Evolutionary conservation across 2,329 filamentous ascomycete genomes (phyloP), one percentile per base, ranked within the genome.

Genomic region (Ophiosphaerella narmari): DNA sequence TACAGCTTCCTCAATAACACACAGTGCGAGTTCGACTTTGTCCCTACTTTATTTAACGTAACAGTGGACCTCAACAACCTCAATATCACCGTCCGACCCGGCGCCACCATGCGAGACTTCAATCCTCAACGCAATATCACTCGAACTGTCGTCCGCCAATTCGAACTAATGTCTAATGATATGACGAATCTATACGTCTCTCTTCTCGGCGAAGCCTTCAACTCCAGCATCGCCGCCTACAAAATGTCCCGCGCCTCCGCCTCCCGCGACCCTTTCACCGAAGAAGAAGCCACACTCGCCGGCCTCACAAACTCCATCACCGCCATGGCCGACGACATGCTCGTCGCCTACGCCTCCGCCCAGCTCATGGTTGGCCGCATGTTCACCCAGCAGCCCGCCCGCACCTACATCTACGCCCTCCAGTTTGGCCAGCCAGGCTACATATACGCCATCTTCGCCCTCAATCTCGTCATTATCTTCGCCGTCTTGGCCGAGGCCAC

Each of bases 131-230:
- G 69, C 23, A 70, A 68, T 54, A 46, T 72, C 9, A 69, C 68
- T 2, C 49, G 52, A 24, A 65, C 65, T 0, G 41, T 65, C 0
- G 60, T 73, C 4, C 65, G 69, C 3, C 65, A 74, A 36, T 69
- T 74, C 37, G 64, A 72, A 46, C 52, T 70, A n/a, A 65, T 73
- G 16, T 66, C 72, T 5, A 74, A 73, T 40, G 71, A 73, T 48
- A 57, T 72, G 48, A 75, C 67, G 2, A 75, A 68, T 35, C 39
- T 75, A 2, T 72, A 74, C 53, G 64, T 68, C 16, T 75, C 72
- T 0, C 60, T 71, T 0, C 62, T 75, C 1, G 73, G 73, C 14
- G 57, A 71, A 37, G 65, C 73, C 1, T 58, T 75, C 36, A 68
- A 72, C 29, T 55, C 64, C 8, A 72, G 66, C 46, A 70, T 73